phyloP scores from a whole-genome alignment of 2,329 filamentous ascomycete genomes.

The Colletotrichum tropicale region DNA sequence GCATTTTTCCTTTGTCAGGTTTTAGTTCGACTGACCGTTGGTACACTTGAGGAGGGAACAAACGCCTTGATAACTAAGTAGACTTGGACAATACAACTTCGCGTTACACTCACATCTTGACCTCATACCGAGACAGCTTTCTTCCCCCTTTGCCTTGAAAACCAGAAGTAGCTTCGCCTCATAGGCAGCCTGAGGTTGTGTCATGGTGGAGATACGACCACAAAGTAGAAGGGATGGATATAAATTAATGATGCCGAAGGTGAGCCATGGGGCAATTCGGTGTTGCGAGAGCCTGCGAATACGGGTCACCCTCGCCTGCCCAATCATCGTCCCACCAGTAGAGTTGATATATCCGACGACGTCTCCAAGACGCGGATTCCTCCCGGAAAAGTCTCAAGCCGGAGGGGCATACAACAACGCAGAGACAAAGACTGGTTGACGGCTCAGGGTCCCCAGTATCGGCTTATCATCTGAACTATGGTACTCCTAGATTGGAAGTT shows the following conservation, averaged over 20 bases:
- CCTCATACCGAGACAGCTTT: neutral
- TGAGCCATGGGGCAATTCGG: neutral
- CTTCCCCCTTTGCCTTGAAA: neutral
- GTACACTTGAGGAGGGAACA: neutral
- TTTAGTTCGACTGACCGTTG: neutral
- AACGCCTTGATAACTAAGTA: neutral
- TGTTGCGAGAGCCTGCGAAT: neutral
- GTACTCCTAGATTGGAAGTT: neutral
- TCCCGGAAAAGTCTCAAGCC: neutral
- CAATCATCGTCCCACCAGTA: neutral
- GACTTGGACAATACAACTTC: neutral
- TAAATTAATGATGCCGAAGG: neutral
- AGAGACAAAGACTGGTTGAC: neutral
- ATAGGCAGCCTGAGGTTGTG: neutral
- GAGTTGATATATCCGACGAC: neutral
- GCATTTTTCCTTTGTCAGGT: no score
- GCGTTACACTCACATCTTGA: neutral
- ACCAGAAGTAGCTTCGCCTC: no score
- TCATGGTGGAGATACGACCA: neutral
- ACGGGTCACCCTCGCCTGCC: neutral
- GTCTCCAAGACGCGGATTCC: neutral
- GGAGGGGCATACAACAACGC: neutral
- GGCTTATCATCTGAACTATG: neutral
- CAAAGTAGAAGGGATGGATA: neutral
- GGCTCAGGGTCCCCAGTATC: neutral